Evolutionary conservation across 805 yeast species (phyloP).

Genomic region (Hemisphaericaspora nanyangensis): DNA sequence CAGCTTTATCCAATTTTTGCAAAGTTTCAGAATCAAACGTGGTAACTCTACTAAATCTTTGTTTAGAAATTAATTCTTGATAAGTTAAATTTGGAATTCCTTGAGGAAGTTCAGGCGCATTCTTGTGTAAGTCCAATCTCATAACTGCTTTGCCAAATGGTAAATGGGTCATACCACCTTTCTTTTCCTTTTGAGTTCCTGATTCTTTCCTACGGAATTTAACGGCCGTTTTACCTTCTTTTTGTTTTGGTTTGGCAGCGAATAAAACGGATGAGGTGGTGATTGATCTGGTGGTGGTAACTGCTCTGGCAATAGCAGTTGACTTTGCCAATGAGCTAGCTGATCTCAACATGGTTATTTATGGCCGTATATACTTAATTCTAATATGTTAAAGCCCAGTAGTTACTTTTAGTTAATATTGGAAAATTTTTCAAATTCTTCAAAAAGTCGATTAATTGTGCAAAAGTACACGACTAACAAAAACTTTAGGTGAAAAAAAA

Average conservation of each 20-base stretch:
- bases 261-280: conserved; percentile 9
- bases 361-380: too few relatives aligned
- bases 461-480: too few relatives aligned
- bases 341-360: conserved; percentile 8
- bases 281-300: conserved; percentile 7
- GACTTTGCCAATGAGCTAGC: neutral
- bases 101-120: conserved; percentile 19
- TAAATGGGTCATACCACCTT: conserved; percentile 35
- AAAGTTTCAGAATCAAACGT: conserved; percentile 40
- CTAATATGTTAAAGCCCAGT: too few relatives aligned
- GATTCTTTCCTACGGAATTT: neutral
- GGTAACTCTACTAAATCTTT: conserved; percentile 14
- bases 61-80: conserved; percentile 10
- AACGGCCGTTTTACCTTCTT: conserved; percentile 18
- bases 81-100: conserved; percentile 11
- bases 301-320: conserved; percentile 1
- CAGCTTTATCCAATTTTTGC: conserved; percentile 46
- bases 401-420: too few relatives aligned
- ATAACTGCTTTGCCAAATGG: conserved; percentile 36
- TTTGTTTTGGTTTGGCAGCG: conserved; percentile 14
- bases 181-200: conserved; percentile 9
- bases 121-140: conserved; percentile 29
- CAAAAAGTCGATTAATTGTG: too few relatives aligned
- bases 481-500: too few relatives aligned
- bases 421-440: too few relatives aligned